phyloP scores from a whole-genome alignment of 2,329 filamentous ascomycete species.

The Penicillium sclerotigenum region DNA sequence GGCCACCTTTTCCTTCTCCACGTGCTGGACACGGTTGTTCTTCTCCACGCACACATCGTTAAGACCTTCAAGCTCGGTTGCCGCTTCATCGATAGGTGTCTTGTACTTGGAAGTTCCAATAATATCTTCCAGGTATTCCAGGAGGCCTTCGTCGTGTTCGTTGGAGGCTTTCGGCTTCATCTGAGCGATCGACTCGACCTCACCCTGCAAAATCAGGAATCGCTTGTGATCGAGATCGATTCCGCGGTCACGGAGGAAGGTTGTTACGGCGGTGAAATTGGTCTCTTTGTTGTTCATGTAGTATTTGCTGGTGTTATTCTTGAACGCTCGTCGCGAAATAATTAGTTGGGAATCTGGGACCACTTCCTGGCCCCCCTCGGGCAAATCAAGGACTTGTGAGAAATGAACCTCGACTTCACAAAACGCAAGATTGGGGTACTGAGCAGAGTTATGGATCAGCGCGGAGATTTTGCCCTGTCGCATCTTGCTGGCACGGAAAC shows the following conservation, averaged over 20 bases:
- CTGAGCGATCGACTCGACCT: slow-evolving; percentile 97
- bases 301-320: slow-evolving; percentile 97
- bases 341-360: slow-evolving; percentile 81
- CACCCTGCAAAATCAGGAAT: slow-evolving; percentile 93
- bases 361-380: slow-evolving; percentile 69
- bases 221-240: slow-evolving; percentile 97
- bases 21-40: slow-evolving; percentile 89
- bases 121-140: slow-evolving; percentile 97
- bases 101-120: slow-evolving; percentile 99
- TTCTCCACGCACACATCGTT: slow-evolving; percentile 97
- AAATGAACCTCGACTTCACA: slow-evolving; percentile 98
- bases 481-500: slow-evolving; percentile 99
- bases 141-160: slow-evolving; percentile 91
- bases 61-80: slow-evolving; percentile 80
- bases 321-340: slow-evolving; percentile 90
- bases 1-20: slow-evolving; percentile 91
- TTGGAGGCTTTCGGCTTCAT: slow-evolving; percentile 97
- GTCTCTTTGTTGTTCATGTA: slow-evolving; percentile 90
- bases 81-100: slow-evolving; percentile 90
- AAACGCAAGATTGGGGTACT: slow-evolving; percentile 76
- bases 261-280: slow-evolving; percentile 88
- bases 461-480: slow-evolving; percentile 97
- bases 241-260: slow-evolving; percentile 77
- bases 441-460: slow-evolving; percentile 92
- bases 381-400: slow-evolving; percentile 86